Evolutionary conservation across 805 yeast genomes (phyloP).

Genomic region (Zygosaccharomyces pseudorouxii): DNA sequence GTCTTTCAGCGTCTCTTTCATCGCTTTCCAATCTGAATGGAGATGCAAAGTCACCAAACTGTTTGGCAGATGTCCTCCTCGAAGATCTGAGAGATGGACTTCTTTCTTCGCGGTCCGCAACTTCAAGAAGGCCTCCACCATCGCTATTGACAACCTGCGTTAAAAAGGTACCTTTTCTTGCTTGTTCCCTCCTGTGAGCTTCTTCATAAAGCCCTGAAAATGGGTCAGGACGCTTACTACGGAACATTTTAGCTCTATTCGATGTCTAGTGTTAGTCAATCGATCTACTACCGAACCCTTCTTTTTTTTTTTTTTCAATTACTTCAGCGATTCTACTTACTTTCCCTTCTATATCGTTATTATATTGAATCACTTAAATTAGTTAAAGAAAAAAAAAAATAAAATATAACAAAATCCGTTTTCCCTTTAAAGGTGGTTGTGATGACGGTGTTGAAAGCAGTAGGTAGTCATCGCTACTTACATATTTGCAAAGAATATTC

Average conservation of each 20-base stretch:
- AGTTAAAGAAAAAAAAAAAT: neutral
- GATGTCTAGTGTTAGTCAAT: neutral
- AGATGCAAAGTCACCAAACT: constrained; percentile 14
- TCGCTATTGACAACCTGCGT: constrained; percentile 9
- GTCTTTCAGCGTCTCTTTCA: constrained; percentile 15
- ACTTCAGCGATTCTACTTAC: neutral
- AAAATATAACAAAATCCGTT: too few species aligned
- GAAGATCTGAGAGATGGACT: neutral
- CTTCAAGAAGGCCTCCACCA: neutral
- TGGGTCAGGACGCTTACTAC: constrained; percentile 5
- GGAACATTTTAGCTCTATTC: neutral
- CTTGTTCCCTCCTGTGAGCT: neutral
- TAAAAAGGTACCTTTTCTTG: constrained; percentile 10
- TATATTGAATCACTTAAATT: neutral
- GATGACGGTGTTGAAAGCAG: neutral
- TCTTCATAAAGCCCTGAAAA: neutral
- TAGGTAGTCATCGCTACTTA: neutral
- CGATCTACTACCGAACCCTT: neutral
- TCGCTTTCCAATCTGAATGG: constrained; percentile 20
- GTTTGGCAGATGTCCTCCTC: neutral
- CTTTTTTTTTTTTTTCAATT: neutral
- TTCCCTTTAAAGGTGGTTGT: too few species aligned
- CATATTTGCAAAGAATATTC: neutral
- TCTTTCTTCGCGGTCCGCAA: neutral
- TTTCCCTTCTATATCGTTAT: neutral